Conservation (phyloP, 257 asterid genomes). For the Rauvolfia tetraphylla region DNA sequence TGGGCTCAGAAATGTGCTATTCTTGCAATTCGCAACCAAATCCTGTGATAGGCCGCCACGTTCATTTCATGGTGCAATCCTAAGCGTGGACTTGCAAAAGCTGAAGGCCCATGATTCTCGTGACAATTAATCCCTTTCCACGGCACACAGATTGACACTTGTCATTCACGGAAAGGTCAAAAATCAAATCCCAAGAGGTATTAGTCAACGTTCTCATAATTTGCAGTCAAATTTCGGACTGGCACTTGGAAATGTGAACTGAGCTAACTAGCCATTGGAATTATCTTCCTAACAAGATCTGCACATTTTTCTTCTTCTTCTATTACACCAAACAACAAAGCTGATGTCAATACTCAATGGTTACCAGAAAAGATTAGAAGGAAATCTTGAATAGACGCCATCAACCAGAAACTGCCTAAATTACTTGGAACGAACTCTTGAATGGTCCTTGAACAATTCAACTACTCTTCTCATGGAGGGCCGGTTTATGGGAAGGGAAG, state of each 20-base stretch:
- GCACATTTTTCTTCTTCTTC: not conserved
- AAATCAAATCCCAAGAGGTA: too few species aligned
- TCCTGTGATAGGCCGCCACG: too few species aligned
- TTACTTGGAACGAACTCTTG: slow-evolving; percentile 27
- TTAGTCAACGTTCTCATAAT: not conserved
- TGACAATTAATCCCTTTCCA: too few species aligned
- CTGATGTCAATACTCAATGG: not conserved
- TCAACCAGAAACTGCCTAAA: not conserved
- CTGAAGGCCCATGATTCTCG: not conserved
- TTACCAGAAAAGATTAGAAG: not conserved
- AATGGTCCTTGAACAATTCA: slow-evolving; percentile 48
- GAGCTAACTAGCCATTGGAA: not conserved
- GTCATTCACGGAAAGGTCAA: too few species aligned
- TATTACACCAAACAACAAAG: not conserved
- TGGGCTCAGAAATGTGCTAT: too few species aligned
- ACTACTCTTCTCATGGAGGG: slow-evolving; percentile 85
- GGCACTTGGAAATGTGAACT: not conserved
- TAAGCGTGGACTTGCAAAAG: not conserved
- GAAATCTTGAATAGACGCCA: not conserved
- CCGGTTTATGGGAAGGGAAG: slow-evolving; percentile 53
- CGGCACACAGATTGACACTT: not conserved
- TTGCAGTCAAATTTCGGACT: not conserved
- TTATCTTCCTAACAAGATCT: not conserved
- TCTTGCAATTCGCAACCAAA: too few species aligned
- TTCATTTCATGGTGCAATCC: too few species aligned